These are phyloP conservation scores for Orychophragmus violaceus DNA, from an alignment of 345 rosid genomes.

Conservation along the genomic window DNA sequence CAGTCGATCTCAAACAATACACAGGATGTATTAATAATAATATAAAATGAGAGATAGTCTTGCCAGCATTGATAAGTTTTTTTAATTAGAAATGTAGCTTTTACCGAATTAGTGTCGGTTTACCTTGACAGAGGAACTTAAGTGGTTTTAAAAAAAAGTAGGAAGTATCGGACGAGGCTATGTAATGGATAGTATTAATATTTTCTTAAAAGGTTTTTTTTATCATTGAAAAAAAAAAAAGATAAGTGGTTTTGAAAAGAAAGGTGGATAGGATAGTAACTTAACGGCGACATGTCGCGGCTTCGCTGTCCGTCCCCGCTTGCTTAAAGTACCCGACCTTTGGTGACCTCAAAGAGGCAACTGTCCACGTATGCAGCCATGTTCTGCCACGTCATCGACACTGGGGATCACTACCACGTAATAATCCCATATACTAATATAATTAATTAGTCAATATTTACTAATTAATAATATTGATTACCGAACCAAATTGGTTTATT, in stretches of 20 bases:
- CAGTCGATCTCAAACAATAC: neutral
- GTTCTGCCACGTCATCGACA: slow-evolving; percentile 12
- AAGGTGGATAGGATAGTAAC: neutral
- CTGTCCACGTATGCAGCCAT: slow-evolving; percentile 9
- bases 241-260: neutral
- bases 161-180: neutral
- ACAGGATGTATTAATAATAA: neutral
- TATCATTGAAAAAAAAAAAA: no score
- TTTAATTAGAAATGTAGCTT: neutral
- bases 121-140: neutral
- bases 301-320: slow-evolving; percentile 13
- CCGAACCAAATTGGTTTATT: slow-evolving; percentile 27
- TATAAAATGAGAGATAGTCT: neutral
- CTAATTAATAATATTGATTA: neutral
- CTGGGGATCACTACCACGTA: no score
- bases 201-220: neutral
- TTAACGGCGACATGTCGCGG: slow-evolving; percentile 21
- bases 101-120: neutral
- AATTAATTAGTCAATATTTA: neutral
- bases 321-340: slow-evolving; percentile 14
- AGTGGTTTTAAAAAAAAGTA: neutral
- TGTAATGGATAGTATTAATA: neutral
- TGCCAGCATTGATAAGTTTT: neutral
- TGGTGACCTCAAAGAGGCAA: slow-evolving; percentile 14
- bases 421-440: no score